phyloP scores from a whole-genome alignment of 345 rosid genomes.

The Gossypium turneri region DNA sequence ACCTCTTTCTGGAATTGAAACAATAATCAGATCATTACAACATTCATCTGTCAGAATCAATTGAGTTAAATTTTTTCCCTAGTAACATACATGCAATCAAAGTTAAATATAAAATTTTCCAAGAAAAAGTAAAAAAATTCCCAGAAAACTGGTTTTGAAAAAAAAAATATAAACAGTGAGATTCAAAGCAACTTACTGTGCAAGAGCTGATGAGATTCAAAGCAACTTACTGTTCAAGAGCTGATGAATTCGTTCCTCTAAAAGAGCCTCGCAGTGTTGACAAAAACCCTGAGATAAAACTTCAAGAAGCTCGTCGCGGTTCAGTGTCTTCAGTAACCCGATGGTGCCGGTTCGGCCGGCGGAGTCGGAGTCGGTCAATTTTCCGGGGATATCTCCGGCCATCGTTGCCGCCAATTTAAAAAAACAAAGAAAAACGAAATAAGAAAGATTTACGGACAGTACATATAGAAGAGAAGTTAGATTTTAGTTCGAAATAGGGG shows the following conservation, averaged over 20 bases:
- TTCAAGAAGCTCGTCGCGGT: conserved; percentile 24
- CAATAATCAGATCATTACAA: neutral
- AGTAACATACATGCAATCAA: neutral
- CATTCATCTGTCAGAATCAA: neutral
- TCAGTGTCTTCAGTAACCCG: conserved; percentile 17
- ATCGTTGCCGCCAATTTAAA: neutral
- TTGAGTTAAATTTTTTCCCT: neutral
- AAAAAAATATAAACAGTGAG: neutral
- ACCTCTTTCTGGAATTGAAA: neutral
- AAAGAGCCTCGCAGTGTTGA: conserved; percentile 21
- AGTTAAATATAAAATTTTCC: neutral
- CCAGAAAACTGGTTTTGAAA: neutral
- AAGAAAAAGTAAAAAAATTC: neutral
- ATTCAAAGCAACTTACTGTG: neutral
- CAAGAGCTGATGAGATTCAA: neutral
- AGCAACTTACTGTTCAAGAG: neutral
- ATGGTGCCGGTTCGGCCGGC: neutral
- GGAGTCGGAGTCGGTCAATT: neutral
- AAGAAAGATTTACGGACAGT: too few relatives aligned
- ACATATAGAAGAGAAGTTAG: too few relatives aligned
- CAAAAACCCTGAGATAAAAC: conserved; percentile 31
- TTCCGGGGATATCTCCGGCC: neutral
- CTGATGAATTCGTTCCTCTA: conserved; percentile 17
- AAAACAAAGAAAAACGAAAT: neutral
- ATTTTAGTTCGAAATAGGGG: too few relatives aligned